A percentile compares a stretch with the other conserved stretches of the same genome.
phyloP scores from a whole-genome alignment of 306 rosid genomes.

The Boehmeria nivea region DNA sequence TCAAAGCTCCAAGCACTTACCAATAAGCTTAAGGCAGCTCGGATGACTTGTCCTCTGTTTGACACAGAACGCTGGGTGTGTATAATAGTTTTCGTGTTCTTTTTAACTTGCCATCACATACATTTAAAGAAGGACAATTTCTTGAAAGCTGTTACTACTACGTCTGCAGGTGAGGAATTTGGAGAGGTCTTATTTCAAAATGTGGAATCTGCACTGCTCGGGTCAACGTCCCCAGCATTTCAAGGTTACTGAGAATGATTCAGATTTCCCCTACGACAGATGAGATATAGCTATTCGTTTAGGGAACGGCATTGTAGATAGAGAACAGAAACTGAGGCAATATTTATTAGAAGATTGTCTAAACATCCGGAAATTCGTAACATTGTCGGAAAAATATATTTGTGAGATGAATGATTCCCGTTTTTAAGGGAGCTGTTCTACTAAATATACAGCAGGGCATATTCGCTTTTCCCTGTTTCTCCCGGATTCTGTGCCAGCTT shows the following conservation, averaged over 20 bases:
- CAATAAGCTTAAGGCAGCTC: conserved; percentile 68
- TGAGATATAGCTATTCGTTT: conserved; percentile 6
- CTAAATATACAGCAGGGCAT: not conserved
- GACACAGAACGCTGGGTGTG: conserved; percentile 96
- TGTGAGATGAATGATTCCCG: conserved; percentile 2
- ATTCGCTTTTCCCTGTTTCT: not conserved
- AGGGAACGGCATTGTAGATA: conserved; percentile 37
- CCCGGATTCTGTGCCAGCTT: not conserved
- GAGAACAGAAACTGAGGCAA: not conserved
- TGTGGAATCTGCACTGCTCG: conserved; percentile 51
- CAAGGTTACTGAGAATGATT: conserved; percentile 34
- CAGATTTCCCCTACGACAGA: conserved; percentile 37
- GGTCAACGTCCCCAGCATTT: conserved; percentile 44
- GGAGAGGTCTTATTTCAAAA: conserved; percentile 41
- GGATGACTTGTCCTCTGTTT: conserved; percentile 86
- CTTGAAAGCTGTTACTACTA: not conserved
- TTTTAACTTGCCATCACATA: not conserved
- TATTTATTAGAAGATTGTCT: conserved; percentile 1
- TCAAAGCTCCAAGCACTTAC: conserved; percentile 73
- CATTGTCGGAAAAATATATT: too few species aligned
- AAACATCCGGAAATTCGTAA: not conserved
- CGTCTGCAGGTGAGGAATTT: conserved; percentile 40
- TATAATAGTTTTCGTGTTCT: not conserved
- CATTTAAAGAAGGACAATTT: not conserved
- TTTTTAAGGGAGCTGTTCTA: not conserved